phyloP scores from a whole-genome alignment of 805 yeast species.

The Nakazawaea ambrosiae region DNA sequence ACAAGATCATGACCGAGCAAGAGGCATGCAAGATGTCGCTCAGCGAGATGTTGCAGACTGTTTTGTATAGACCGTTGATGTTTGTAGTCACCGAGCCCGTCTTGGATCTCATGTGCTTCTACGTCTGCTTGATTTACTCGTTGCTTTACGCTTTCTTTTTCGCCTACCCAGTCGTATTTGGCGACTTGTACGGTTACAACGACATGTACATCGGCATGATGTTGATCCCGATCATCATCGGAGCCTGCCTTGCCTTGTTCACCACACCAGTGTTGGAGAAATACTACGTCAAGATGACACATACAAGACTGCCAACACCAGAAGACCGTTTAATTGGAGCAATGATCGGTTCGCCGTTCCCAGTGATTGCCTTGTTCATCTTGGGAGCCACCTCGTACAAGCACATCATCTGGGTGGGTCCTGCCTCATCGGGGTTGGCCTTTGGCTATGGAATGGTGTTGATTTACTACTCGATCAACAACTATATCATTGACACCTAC shows the following conservation, averaged over 20 bases:
- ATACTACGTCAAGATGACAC: slow-evolving; percentile 43
- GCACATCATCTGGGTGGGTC: slow-evolving; percentile 61
- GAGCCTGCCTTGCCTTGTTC: slow-evolving; percentile 65
- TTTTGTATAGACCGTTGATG: slow-evolving; percentile 73
- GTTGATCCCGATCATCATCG: slow-evolving; percentile 86
- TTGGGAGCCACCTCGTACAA: slow-evolving; percentile 73
- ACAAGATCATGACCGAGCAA: slow-evolving; percentile 84
- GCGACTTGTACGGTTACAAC: slow-evolving; percentile 65
- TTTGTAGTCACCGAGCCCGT: slow-evolving; percentile 81
- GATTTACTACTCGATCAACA: slow-evolving; percentile 53
- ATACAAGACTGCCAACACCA: slow-evolving; percentile 58
- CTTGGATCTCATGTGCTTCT: slow-evolving; percentile 72
- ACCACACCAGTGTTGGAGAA: slow-evolving; percentile 75
- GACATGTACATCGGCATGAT: slow-evolving; percentile 79
- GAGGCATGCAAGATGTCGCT: slow-evolving; percentile 74
- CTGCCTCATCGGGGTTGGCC: slow-evolving; percentile 52
- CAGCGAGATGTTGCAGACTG: slow-evolving; percentile 62
- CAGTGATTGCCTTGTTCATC: slow-evolving; percentile 72
- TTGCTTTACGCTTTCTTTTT: slow-evolving; percentile 88
- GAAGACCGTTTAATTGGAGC: slow-evolving; percentile 80
- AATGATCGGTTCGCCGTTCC: slow-evolving; percentile 77
- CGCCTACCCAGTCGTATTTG: slow-evolving; percentile 88
- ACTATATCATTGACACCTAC: slow-evolving; percentile 87
- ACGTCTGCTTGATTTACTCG: slow-evolving; percentile 87
- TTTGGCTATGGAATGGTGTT: slow-evolving; percentile 59